phyloP scores from a whole-genome alignment of 2,329 filamentous ascomycete genomes.

The Monilinia laxa region DNA sequence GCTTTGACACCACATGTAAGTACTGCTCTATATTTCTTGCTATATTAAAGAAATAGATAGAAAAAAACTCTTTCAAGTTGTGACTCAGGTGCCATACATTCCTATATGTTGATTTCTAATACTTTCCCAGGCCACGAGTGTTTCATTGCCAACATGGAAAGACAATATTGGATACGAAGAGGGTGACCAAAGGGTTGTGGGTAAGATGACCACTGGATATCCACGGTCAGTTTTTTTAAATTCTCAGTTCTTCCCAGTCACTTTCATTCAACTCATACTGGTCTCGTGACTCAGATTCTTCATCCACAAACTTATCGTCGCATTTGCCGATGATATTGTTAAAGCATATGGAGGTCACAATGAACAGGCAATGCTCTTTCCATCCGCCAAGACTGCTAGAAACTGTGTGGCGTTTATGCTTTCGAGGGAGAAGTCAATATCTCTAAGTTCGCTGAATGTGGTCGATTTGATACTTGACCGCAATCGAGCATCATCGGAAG shows the following conservation, averaged over 20 bases:
- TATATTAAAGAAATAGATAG: neutral
- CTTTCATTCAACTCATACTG: conserved; percentile 30
- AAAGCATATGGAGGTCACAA: conserved; percentile 59
- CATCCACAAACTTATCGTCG: conserved; percentile 78
- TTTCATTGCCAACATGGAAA: conserved; percentile 90
- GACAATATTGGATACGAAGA: conserved; percentile 94
- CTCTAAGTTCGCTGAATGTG: conserved; percentile 51
- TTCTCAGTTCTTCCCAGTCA: neutral
- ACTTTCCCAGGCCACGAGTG: conserved; percentile 80
- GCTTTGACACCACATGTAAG: conserved; percentile 42
- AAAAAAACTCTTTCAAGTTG: neutral
- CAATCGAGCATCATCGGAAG: conserved; percentile 51
- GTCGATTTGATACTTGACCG: conserved; percentile 64
- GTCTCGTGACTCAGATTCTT: conserved; percentile 66
- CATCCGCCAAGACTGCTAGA: conserved; percentile 65
- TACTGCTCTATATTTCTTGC: neutral
- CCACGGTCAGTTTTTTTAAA: conserved; percentile 60
- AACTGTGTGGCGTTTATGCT: conserved; percentile 74
- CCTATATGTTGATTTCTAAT: neutral
- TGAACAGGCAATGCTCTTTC: conserved; percentile 79
- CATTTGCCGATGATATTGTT: conserved; percentile 68
- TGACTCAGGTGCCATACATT: conserved; percentile 23
- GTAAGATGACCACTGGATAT: conserved; percentile 85
- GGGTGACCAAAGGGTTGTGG: conserved; percentile 81
- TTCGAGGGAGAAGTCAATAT: conserved; percentile 54